A percentile compares a stretch with the other conserved stretches of the same genome.
Conservation (phyloP, 345 rosid genomes). For the Ailanthus altissimus region DNA sequence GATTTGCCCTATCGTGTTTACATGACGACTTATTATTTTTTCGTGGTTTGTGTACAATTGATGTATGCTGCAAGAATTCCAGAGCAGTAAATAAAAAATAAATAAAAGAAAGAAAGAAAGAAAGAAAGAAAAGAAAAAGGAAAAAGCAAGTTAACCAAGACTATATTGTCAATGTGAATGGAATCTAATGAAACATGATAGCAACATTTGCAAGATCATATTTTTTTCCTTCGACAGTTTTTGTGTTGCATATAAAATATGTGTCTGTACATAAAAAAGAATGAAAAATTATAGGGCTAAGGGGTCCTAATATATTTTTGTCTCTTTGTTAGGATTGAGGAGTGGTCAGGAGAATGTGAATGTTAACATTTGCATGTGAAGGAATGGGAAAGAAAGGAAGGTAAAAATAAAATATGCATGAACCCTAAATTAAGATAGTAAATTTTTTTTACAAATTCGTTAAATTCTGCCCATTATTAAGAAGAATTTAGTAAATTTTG, state of each 20-base stretch:
- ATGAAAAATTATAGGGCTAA: background rate
- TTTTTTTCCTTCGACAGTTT: too few relatives aligned
- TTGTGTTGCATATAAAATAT: too few relatives aligned
- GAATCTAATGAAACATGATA: background rate
- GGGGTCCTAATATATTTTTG: background rate
- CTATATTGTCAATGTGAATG: background rate
- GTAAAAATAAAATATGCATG: background rate
- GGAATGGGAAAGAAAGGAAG: slow-evolving; percentile 6
- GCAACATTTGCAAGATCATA: background rate
- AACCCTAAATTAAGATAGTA: too few relatives aligned
- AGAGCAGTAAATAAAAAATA: background rate
- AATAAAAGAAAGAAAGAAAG: too few relatives aligned
- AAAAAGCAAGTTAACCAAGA: background rate
- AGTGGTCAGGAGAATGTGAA: slow-evolving; percentile 9
- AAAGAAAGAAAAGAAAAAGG: background rate
- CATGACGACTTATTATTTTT: background rate
- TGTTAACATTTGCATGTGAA: slow-evolving; percentile 25
- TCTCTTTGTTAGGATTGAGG: background rate
- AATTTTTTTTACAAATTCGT: too few relatives aligned
- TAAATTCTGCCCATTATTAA: too few relatives aligned
- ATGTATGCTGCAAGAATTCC: background rate
- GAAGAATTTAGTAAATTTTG: too few relatives aligned
- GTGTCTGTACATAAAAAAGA: too few relatives aligned
- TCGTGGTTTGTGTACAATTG: background rate
- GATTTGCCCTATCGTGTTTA: background rate